A percentile compares a stretch with the other conserved stretches of the same genome.
phyloP scores from a whole-genome alignment of 164 flowering plant species.

The Santalum album region DNA sequence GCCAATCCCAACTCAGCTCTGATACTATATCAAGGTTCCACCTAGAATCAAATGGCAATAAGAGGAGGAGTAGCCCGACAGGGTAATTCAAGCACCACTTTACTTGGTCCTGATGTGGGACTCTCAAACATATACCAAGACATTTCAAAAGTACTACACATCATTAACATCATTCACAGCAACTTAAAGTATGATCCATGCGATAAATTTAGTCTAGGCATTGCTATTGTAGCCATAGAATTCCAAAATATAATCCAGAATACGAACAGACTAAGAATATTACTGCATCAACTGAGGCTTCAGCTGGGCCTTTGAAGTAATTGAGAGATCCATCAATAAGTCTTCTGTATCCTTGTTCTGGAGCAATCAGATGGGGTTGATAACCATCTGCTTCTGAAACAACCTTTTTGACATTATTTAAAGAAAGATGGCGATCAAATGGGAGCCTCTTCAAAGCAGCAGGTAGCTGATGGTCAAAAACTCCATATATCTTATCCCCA shows the following conservation, averaged over 20 bases:
- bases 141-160: too few species aligned
- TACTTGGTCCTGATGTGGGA: too few species aligned
- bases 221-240: not conserved
- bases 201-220: not conserved
- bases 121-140: too few species aligned
- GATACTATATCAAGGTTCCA: too few species aligned
- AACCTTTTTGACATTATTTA: constrained; percentile 66
- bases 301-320: constrained; percentile 97
- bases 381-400: constrained; percentile 95
- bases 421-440: constrained; percentile 79
- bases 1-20: too few species aligned
- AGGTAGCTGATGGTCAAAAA: constrained; percentile 87
- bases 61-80: too few species aligned
- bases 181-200: too few species aligned
- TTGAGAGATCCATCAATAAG: constrained; percentile 90
- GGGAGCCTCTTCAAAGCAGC: constrained; percentile 88
- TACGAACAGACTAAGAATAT: constrained; percentile 11
- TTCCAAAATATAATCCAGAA: not conserved
- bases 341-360: constrained; percentile 97
- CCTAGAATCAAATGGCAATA: too few species aligned
- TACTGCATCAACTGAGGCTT: constrained; percentile 99
- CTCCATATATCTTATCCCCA: constrained; percentile 75
- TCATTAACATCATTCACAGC: too few species aligned
- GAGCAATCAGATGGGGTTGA: constrained; percentile 95
- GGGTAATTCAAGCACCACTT: too few species aligned